Conservation (phyloP, 202 grass and related monocot species). For the Panicum hallii region DNA sequence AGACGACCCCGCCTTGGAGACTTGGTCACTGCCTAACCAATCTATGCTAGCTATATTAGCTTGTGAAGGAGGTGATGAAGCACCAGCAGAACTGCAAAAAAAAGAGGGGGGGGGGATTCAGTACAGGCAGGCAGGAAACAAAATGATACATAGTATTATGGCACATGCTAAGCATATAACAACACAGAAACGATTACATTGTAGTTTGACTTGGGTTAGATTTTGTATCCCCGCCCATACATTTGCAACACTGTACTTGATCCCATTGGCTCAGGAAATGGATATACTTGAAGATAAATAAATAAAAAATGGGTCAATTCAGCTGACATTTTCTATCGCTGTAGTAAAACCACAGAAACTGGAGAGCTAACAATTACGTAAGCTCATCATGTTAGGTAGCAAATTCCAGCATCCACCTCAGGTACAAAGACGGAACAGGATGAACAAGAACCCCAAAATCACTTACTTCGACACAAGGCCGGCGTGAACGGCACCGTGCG, state of each 20-base stretch:
- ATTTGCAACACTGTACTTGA: background rate
- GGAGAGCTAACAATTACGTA: background rate
- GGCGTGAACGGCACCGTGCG: too few species aligned
- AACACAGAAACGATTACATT: background rate
- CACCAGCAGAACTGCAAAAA: constrained; percentile 74
- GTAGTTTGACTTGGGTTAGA: background rate
- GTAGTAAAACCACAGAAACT: background rate
- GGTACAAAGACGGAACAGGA: too few species aligned
- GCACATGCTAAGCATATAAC: constrained; percentile 18
- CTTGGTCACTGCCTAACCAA: constrained; percentile 78
- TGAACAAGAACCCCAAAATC: background rate
- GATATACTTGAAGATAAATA: background rate
- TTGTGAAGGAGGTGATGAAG: constrained; percentile 69
- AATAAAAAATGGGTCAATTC: background rate
- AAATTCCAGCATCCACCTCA: too few species aligned
- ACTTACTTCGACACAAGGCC: background rate
- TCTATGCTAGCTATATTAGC: constrained; percentile 77
- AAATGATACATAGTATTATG: constrained; percentile 1
- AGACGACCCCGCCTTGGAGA: constrained; percentile 68
- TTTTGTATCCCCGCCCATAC: background rate
- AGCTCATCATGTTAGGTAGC: background rate
- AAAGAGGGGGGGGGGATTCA: constrained; percentile 6
- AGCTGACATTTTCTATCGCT: background rate
- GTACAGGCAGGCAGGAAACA: constrained; percentile 22
- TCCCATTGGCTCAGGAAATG: background rate